Conservation (phyloP, 768 basidiomycete genomes). For the Stropharia rugosoannulata region DNA sequence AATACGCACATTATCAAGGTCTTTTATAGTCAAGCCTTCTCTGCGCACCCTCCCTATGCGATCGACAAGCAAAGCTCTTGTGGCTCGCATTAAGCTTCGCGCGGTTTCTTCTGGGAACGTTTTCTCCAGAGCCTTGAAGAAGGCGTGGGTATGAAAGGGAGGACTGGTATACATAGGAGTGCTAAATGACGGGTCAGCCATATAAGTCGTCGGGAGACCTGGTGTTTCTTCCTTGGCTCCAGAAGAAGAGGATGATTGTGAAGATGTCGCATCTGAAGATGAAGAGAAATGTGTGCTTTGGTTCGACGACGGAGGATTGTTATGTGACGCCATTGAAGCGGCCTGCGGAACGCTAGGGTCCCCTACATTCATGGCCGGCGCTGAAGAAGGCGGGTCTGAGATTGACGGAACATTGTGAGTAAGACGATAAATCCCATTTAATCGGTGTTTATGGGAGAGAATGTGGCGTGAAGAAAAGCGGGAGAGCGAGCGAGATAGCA, state of each 20-base stretch:
- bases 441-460: neutral
- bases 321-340: slow-evolving; percentile 22
- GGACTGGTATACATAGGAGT: slow-evolving; percentile 56
- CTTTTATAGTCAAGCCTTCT: slow-evolving; percentile 73
- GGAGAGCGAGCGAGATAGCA: slow-evolving; percentile 19
- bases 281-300: slow-evolving; percentile 11
- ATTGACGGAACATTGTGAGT: slow-evolving; percentile 11
- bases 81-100: slow-evolving; percentile 80
- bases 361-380: neutral
- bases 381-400: slow-evolving; percentile 16
- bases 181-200: slow-evolving; percentile 18
- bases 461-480: slow-evolving; percentile 11
- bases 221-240: slow-evolving; percentile 6
- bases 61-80: slow-evolving; percentile 76
- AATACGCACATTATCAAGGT: slow-evolving; percentile 74
- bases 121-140: slow-evolving; percentile 69
- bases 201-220: slow-evolving; percentile 18
- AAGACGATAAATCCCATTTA: slow-evolving; percentile 5
- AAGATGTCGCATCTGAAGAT: slow-evolving; percentile 5
- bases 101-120: slow-evolving; percentile 76
- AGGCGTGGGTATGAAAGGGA: slow-evolving; percentile 82
- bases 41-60: slow-evolving; percentile 67
- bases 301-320: slow-evolving; percentile 12
- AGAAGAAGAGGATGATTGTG: neutral
- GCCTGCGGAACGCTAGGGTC: neutral